phyloP scores from a whole-genome alignment of 2,329 filamentous ascomycete genomes.

The Aureobasidium sp. region DNA sequence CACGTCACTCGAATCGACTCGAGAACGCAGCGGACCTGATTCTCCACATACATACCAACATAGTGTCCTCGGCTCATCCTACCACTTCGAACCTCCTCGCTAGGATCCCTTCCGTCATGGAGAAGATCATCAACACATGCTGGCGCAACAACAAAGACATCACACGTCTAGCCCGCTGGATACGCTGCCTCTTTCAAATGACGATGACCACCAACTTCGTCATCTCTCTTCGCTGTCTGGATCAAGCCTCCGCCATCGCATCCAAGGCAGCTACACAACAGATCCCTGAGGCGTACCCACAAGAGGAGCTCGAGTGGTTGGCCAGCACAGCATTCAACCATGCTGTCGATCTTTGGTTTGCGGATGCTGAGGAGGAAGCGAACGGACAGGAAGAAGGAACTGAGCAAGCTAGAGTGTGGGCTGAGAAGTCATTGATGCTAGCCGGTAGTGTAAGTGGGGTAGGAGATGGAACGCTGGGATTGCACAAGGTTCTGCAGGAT shows the following conservation, averaged over 20 bases:
- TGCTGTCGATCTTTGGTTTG: constrained; percentile 56
- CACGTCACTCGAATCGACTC: constrained; percentile 27
- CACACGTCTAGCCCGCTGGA: constrained; percentile 61
- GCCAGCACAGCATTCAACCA: constrained; percentile 61
- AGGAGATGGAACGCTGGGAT: constrained; percentile 23
- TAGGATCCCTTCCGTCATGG: constrained; percentile 34
- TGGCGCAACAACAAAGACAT: constrained; percentile 46
- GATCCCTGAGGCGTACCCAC: constrained; percentile 43
- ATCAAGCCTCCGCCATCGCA: constrained; percentile 52
- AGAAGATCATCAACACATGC: constrained; percentile 62
- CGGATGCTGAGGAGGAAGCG: constrained; percentile 36
- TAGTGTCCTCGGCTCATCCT: constrained; percentile 17
- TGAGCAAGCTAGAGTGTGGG: constrained; percentile 42
- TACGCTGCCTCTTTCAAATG: constrained; percentile 38
- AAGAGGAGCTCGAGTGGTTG: constrained; percentile 68
- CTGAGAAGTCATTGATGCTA: constrained; percentile 52
- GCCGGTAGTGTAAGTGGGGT: constrained; percentile 49
- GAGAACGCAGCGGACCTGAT: constrained; percentile 39
- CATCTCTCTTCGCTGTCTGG: constrained; percentile 45
- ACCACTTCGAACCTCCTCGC: constrained; percentile 20
- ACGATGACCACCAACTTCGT: constrained; percentile 32
- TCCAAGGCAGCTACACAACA: constrained; percentile 22
- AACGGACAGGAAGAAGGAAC: neutral
- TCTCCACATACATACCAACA: constrained; percentile 33
- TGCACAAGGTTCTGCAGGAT: constrained; percentile 32